Evolutionary conservation across 2,329 filamentous ascomycete species (phyloP).

Genomic region (Colletotrichum cuscutae): DNA sequence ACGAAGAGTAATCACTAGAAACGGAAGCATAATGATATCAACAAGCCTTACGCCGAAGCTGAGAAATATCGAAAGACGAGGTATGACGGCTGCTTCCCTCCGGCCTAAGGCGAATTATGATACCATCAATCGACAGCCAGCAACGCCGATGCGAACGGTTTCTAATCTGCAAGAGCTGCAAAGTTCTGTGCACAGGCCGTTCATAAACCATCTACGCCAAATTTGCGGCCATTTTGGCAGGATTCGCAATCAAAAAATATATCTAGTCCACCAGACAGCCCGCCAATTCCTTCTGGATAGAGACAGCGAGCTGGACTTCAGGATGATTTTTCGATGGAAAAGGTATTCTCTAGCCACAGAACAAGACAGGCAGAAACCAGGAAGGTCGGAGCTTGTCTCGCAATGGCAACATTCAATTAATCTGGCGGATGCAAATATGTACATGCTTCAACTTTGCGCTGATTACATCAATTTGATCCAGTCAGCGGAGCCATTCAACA

Average conservation of each 20-base stretch:
- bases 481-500: not conserved
- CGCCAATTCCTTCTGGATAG: not conserved
- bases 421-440: not conserved
- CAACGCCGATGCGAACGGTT: not conserved
- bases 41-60: too few species aligned
- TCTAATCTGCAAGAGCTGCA: not conserved
- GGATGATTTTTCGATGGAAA: too few species aligned
- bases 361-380: too few species aligned
- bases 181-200: not conserved
- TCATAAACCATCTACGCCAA: not conserved
- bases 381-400: too few species aligned
- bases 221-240: not conserved
- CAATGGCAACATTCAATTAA: not conserved
- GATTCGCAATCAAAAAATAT: not conserved
- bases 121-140: not conserved
- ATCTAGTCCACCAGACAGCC: not conserved
- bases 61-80: too few species aligned
- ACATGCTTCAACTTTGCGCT: not conserved
- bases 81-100: too few species aligned
- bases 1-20: too few species aligned
- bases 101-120: too few species aligned
- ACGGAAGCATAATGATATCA: too few species aligned
- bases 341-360: too few species aligned
- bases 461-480: not conserved
- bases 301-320: not conserved